phyloP scores from a whole-genome alignment of 352 stramenopile genomes.

The Peronospora tabacina region DNA sequence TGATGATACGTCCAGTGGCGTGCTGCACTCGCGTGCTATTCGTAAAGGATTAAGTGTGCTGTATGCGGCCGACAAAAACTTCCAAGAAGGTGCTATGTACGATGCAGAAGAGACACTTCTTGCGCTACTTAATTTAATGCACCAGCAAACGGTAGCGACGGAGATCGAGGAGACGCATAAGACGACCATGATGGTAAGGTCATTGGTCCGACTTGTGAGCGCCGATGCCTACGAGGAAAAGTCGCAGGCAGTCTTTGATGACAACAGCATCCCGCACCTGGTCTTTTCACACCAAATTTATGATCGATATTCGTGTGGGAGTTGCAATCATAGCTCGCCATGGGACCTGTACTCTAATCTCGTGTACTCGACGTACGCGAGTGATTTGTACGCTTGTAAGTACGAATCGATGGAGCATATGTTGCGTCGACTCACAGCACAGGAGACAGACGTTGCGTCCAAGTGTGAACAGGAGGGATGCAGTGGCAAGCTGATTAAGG shows the following conservation, averaged over 20 bases:
- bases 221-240: conserved; percentile 55
- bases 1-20: conserved; percentile 71
- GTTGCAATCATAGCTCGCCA: conserved; percentile 49
- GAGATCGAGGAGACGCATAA: conserved; percentile 70
- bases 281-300: conserved; percentile 86
- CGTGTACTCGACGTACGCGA: conserved; percentile 78
- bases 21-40: conserved; percentile 66
- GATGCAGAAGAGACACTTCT: conserved; percentile 80
- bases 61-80: conserved; percentile 80
- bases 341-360: conserved; percentile 82
- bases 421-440: conserved; percentile 50
- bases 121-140: conserved; percentile 80
- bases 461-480: conserved; percentile 53
- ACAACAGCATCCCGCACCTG: conserved; percentile 80
- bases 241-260: conserved; percentile 64
- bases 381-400: conserved; percentile 49
- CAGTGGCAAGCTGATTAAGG: conserved; percentile 55
- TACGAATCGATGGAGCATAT: conserved; percentile 70
- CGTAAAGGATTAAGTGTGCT: conserved; percentile 79
- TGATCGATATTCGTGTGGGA: conserved; percentile 62
- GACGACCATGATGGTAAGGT: conserved; percentile 64
- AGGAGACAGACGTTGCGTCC: conserved; percentile 44
- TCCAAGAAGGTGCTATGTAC: conserved; percentile 84
- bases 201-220: conserved; percentile 61
- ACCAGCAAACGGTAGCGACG: conserved; percentile 71